A percentile compares a stretch with the other conserved stretches of the same genome.
These are phyloP conservation scores for Kwoniella sp. DNA, from an alignment of 768 basidiomycete genomes.

Conservation along the genomic window DNA sequence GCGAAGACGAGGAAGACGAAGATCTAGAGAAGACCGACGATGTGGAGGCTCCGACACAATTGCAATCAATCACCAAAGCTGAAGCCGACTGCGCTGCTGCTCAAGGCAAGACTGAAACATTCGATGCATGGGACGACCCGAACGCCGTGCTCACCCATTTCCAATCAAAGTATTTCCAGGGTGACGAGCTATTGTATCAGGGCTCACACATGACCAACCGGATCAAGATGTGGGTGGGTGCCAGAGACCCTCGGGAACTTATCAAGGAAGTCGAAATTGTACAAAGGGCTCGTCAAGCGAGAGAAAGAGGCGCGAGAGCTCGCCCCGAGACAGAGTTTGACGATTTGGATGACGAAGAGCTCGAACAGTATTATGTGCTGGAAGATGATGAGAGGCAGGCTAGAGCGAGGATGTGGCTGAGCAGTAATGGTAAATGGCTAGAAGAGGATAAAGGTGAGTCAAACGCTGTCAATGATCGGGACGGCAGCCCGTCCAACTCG, in stretches of 20 bases:
- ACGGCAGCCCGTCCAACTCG: too few relatives aligned
- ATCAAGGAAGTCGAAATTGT: slow-evolving; percentile 35
- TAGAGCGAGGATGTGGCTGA: slow-evolving; percentile 48
- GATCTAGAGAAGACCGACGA: slow-evolving; percentile 30
- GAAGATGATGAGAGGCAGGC: slow-evolving; percentile 42
- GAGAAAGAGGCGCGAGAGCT: slow-evolving; percentile 34
- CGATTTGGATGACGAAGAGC: slow-evolving; percentile 50
- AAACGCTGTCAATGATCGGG: neutral
- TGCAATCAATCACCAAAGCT: slow-evolving; percentile 21
- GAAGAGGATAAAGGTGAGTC: slow-evolving; percentile 46
- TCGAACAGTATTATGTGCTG: slow-evolving; percentile 38
- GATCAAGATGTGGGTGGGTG: slow-evolving; percentile 33
- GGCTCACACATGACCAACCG: slow-evolving; percentile 27
- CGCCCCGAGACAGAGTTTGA: slow-evolving; percentile 33
- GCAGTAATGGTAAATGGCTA: slow-evolving; percentile 45
- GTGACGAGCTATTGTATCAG: slow-evolving; percentile 30
- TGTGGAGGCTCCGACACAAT: slow-evolving; percentile 19
- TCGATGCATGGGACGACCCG: slow-evolving; percentile 41
- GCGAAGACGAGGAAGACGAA: slow-evolving; percentile 18
- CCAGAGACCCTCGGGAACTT: slow-evolving; percentile 34
- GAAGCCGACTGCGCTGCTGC: slow-evolving; percentile 16
- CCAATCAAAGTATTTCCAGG: slow-evolving; percentile 26
- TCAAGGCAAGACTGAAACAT: slow-evolving; percentile 19
- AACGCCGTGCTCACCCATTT: slow-evolving; percentile 28
- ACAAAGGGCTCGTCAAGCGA: slow-evolving; percentile 25